Evolutionary conservation across 208 protist genomes (phyloP), one percentile per base, ranked within the genome.

Genomic region (Leishmania turanica): DNA sequence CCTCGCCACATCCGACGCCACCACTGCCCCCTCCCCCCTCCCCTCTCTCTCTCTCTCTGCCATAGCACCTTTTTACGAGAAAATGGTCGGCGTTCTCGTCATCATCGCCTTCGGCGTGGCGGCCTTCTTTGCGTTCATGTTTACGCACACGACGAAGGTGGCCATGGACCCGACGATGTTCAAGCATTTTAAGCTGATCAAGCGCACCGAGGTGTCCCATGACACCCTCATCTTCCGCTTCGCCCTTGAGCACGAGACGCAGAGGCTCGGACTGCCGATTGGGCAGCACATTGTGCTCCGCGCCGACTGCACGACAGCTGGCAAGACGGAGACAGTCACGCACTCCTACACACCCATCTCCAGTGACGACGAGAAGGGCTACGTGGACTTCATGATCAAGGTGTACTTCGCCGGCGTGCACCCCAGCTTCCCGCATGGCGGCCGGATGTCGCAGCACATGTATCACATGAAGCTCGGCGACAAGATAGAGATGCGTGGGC

Each of bases 341-440:
- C 93, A 98, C 82, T 84, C 94, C 54, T 99, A 99, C 90, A 99
- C 97, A 6, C 97, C 97, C 64, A 95, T 97, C 75, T 92, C 89
- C 24, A 92, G 86, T 54, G 90, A 99, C 75, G 94, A 96, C 53
- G 93, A 98, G 40, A 81, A 91, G 71, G 97, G 96, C 74, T 93
- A 95, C 85, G 95, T 99, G 9, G 96, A 99, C 72, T 94, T 99
- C 68, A 88, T 98, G 54, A 90, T 98, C 74, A 99, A 99, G 84
- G 91, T 98, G 42, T 99, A 99, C 90, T 93, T 94, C 62, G 87
- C 88, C 37, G 90, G 90, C 73, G 88, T 91, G 42, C 85, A 96
- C 78, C 93, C 94, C 51, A 90, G 90, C 65, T 98, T 96, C 88
- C 97, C 97, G 2, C 64, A 93, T 62, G 97, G 97, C 37, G 95